Conservation (phyloP, 2,329 filamentous ascomycete genomes). For the Parastagonospora nodorum region DNA sequence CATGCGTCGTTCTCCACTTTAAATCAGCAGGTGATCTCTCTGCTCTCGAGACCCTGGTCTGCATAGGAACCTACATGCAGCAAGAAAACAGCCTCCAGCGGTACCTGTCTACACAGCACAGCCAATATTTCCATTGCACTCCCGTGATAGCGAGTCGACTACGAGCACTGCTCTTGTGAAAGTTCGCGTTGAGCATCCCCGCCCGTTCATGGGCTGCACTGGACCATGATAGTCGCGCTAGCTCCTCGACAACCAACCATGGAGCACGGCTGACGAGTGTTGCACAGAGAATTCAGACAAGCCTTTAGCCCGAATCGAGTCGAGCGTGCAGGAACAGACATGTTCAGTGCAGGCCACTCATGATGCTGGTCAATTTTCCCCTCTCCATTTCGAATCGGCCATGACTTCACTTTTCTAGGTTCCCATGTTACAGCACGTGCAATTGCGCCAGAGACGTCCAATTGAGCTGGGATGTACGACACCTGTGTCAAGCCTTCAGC, state of each 20-base stretch:
- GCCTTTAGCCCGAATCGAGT: conserved; percentile 34
- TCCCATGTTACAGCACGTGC: conserved; percentile 31
- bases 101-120: conserved; percentile 3
- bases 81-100: conserved; percentile 5
- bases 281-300: conserved; percentile 28
- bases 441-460: conserved; percentile 6
- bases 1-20: conserved; percentile 4
- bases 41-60: not conserved
- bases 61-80: conserved; percentile 3
- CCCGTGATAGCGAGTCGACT: too few species aligned
- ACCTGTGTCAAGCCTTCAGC: conserved; percentile 6
- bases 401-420: conserved; percentile 16
- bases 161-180: not conserved
- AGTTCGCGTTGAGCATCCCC: not conserved
- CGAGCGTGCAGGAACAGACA: conserved; percentile 36
- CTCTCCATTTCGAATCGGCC: conserved; percentile 7
- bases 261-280: conserved; percentile 32
- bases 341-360: conserved; percentile 21
- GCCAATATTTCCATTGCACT: not conserved
- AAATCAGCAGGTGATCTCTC: conserved; percentile 2
- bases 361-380: conserved; percentile 18
- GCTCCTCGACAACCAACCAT: conserved; percentile 22
- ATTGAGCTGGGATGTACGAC: conserved; percentile 1
- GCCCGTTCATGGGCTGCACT: too few species aligned
- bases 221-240: conserved; percentile 6